phyloP scores from a whole-genome alignment of 2,329 filamentous ascomycete genomes.

The Alternaria alternata region DNA sequence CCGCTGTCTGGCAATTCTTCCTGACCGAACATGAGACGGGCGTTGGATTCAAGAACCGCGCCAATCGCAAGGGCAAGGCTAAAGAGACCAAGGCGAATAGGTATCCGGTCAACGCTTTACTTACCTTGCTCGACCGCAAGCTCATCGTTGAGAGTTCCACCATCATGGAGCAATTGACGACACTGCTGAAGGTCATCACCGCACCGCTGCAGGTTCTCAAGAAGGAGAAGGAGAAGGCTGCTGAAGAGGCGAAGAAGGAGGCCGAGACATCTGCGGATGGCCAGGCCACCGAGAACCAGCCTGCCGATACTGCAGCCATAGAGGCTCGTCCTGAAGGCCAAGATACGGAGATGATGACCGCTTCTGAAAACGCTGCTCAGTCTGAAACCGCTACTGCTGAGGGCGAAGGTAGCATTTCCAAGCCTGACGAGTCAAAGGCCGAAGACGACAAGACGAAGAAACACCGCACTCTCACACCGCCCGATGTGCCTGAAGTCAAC shows the following conservation, averaged over 20 bases:
- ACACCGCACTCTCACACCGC: constrained; percentile 74
- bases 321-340: constrained; percentile 20
- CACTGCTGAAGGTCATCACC: constrained; percentile 86
- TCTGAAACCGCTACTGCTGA: constrained; percentile 21
- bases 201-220: constrained; percentile 84
- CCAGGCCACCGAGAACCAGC: constrained; percentile 29
- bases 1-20: constrained; percentile 89
- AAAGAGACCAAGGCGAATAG: constrained; percentile 86
- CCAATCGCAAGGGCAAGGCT: constrained; percentile 84
- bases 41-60: constrained; percentile 76
- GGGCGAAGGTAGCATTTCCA: constrained; percentile 32
- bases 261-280: constrained; percentile 27
- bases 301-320: constrained; percentile 22
- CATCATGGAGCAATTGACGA: constrained; percentile 93
- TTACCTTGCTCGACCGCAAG: constrained; percentile 88
- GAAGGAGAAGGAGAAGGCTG: constrained; percentile 75
- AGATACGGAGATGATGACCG: constrained; percentile 48
- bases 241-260: constrained; percentile 56
- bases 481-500: constrained; percentile 86
- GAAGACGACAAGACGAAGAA: constrained; percentile 57
- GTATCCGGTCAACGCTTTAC: constrained; percentile 89
- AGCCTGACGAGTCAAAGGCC: constrained; percentile 48
- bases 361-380: constrained; percentile 48
- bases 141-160: constrained; percentile 96
- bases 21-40: constrained; percentile 89